Evolutionary conservation across 805 yeast genomes (phyloP), one percentile per base, ranked within the genome.

Genomic region (Debaryomyces castellii): DNA sequence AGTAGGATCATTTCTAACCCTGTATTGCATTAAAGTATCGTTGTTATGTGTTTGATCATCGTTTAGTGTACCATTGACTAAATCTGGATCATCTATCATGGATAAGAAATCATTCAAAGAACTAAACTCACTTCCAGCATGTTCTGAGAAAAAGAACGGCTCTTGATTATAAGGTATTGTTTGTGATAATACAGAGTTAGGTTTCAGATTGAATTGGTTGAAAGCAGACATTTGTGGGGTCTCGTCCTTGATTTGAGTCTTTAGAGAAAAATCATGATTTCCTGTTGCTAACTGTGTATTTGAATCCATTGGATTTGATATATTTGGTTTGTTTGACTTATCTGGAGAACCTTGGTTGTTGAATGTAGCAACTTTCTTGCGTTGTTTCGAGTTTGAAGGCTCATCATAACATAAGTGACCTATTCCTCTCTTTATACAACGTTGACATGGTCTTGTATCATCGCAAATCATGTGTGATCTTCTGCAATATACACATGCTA

Each of bases 401-500:
- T 85, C 91, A 54, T 85, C 91, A 48, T 80, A 85, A 58, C 98
- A 91, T 24, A 91, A 66, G 64, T 90, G 96, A 3, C 94, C 91
- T 39, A 91, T 92, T 33, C 87, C 87, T 53, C 97, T 73, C 63
- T 87, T 88, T 8, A 91, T 74, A 65, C 98, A 91, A 36, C 97
- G 73, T 41, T 82, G 78, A 58, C 96, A 88, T 5, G 94, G 82
- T 56, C 89, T 65, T 16, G 80, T 70, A 35, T 83, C 85, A 62
- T 90, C 96, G 67, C 98, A 91, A 24, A 89, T 87, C 91, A 91
- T 88, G 63, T 91, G 98, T 0, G 96, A 88, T 44, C 98, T 73
- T 33, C 97, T 79, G 62, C 97, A 91, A 59, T 87, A 91, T 1
- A 91, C 86, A 67, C 98, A 91, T 0, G 98, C 96, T 41, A 76